A percentile compares a stretch with the other conserved stretches of the same genome.
These are phyloP conservation scores for Suillus clintonianus DNA, from an alignment of 768 basidiomycete species.

Conservation along the genomic window DNA sequence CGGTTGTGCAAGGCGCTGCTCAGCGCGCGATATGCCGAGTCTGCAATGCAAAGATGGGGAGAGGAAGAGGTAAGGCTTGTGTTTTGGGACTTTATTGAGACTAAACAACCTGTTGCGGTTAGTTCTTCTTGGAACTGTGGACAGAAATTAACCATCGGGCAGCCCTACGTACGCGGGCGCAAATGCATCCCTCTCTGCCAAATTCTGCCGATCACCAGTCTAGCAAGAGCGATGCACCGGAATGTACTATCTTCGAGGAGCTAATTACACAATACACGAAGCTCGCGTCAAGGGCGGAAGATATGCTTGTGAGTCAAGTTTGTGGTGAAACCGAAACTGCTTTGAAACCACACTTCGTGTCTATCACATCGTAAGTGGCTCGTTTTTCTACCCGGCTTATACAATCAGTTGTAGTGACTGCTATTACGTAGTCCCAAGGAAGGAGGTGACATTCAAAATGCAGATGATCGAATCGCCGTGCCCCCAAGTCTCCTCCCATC, in stretches of 20 bases:
- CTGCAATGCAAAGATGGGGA: conserved; percentile 77
- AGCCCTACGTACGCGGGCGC: conserved; percentile 55
- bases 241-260: conserved; percentile 79
- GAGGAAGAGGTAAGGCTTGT: conserved; percentile 75
- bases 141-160: conserved; percentile 68
- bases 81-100: conserved; percentile 1
- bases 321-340: conserved; percentile 78
- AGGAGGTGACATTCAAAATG: not conserved
- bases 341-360: conserved; percentile 70
- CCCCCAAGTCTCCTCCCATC: conserved; percentile 75
- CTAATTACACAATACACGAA: conserved; percentile 64
- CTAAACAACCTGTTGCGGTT: conserved; percentile 5
- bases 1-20: conserved; percentile 84
- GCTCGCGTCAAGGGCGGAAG: conserved; percentile 73
- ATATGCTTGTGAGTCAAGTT: conserved; percentile 83
- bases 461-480: conserved; percentile 47
- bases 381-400: not conserved
- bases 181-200: conserved; percentile 53
- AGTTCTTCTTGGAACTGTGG: conserved; percentile 96
- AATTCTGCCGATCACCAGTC: conserved; percentile 28
- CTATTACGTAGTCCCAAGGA: not conserved
- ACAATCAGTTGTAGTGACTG: not conserved
- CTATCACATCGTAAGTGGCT: conserved; percentile 44
- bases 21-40: conserved; percentile 73
- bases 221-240: conserved; percentile 37